Evolutionary conservation across 2,329 filamentous ascomycete species (phyloP), one percentile per base, ranked within the genome.

Genomic region (Hirsutella minnesotensis): DNA sequence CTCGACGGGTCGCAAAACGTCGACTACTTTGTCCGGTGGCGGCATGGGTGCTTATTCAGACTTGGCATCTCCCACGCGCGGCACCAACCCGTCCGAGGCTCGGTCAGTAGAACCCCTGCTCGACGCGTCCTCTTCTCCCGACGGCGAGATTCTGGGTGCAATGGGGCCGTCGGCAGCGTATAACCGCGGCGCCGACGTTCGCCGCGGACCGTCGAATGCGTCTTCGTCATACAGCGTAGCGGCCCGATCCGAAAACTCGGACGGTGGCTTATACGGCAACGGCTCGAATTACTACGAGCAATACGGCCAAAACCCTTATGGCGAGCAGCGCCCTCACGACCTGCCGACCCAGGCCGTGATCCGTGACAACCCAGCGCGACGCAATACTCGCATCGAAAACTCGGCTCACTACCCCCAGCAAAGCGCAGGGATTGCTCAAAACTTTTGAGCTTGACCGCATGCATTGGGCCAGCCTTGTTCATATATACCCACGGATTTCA

Each of bases 351-450:
- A 85, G 56, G 88, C 92, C 2, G 77, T 98, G 41, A 95, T 98
- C 50, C 79, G 89, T 44, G 92, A 98, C 61, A 92, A 96, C 50
- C 83, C 84, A 49, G 92, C 92, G 22, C 74, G 92, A 52, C 79
- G 92, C 51, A 95, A 95, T 66, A 95, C 92, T 12, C 79, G 89
- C 48, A 96, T 98, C 56, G 89, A 96, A 67, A 94, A 83, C 59
- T 83, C 87, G 3, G 78, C 85, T 37, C 85, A 92, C 48, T 94
- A 86, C 56, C 89, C 90, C 10, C 86, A 94, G 58, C 88, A 94
- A 68, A 94, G 86, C 55, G 86, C 86, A 33, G 92, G 92, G 46
- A 95, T 98, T 55, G 86, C 92, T 27, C 92, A 96, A 65, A 98
- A 98, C 64, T 98, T 98, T 56, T 96, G 77, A 61, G 13, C 15